phyloP scores from a whole-genome alignment of 2,329 filamentous ascomycete genomes.

The Fusarium sororula region DNA sequence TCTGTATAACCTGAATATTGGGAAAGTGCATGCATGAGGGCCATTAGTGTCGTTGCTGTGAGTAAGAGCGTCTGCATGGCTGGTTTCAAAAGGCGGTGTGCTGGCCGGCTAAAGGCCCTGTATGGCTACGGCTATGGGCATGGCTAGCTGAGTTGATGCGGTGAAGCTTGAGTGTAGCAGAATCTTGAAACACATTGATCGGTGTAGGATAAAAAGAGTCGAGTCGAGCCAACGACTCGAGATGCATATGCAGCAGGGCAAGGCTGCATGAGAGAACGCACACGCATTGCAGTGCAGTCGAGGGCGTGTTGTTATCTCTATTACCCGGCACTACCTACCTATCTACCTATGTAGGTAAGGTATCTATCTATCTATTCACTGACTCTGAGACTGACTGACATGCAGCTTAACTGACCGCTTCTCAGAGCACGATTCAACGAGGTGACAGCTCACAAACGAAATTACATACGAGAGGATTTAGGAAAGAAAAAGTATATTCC shows the following conservation, averaged over 20 bases:
- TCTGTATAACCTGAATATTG: slow-evolving; percentile 4
- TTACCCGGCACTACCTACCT: not conserved
- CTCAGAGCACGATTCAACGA: slow-evolving; percentile 13
- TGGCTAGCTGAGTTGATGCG: slow-evolving; percentile 9
- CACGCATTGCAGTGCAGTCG: not conserved
- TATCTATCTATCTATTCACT: not conserved
- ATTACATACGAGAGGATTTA: not conserved
- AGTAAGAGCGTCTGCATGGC: slow-evolving; percentile 11
- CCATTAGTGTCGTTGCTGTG: slow-evolving; percentile 3
- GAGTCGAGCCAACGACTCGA: not conserved
- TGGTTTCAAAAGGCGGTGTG: slow-evolving; percentile 39
- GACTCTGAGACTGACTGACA: not conserved
- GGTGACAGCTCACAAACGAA: slow-evolving; percentile 27
- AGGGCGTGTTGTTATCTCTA: slow-evolving; percentile 29
- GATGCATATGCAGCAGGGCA: slow-evolving; percentile 17
- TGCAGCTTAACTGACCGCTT: slow-evolving; percentile 26
- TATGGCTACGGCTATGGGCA: not conserved
- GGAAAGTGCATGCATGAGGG: slow-evolving; percentile 9
- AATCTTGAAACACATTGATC: slow-evolving; percentile 30
- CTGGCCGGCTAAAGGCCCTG: slow-evolving; percentile 4
- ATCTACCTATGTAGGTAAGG: too few species aligned
- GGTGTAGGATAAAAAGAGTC: slow-evolving; percentile 26
- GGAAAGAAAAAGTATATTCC: not conserved
- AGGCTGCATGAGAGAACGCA: slow-evolving; percentile 17
- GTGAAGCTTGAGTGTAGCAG: slow-evolving; percentile 25